Evolutionary conservation across 768 basidiomycete species (phyloP).

Genomic region (Tremella fuciformis): DNA sequence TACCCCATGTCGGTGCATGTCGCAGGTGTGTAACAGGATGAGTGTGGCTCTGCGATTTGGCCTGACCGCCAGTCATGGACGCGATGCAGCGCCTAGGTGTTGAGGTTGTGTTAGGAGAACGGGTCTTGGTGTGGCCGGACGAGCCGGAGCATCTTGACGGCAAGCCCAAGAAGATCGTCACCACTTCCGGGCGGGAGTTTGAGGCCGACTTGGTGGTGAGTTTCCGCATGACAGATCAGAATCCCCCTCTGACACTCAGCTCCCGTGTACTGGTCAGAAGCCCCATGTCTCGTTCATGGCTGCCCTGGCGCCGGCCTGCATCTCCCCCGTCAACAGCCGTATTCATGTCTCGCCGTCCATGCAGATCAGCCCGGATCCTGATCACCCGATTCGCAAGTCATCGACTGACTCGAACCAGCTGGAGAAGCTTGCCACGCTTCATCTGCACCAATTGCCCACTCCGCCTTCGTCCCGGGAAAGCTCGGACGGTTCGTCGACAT

Average conservation of each 20-base stretch:
- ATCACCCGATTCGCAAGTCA: neutral
- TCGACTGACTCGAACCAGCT: slow-evolving; percentile 12
- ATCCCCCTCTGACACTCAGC: slow-evolving; percentile 2
- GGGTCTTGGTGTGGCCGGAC: slow-evolving; percentile 39
- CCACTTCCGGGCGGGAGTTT: slow-evolving; percentile 41
- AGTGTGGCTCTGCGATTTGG: neutral
- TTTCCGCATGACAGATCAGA: neutral
- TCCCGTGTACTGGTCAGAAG: slow-evolving; percentile 21
- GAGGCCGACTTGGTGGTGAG: slow-evolving; percentile 43
- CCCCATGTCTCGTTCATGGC: slow-evolving; percentile 7
- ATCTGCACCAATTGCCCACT: slow-evolving; percentile 16
- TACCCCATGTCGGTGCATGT: slow-evolving; percentile 51
- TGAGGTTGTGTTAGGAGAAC: slow-evolving; percentile 41
- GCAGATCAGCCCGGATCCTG: slow-evolving; percentile 18
- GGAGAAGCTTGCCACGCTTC: slow-evolving; percentile 20
- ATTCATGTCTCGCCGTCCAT: slow-evolving; percentile 38
- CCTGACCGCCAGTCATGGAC: slow-evolving; percentile 26
- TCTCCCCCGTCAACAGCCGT: neutral
- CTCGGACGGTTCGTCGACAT: neutral
- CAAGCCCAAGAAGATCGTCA: slow-evolving; percentile 32
- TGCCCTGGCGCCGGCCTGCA: slow-evolving; percentile 2
- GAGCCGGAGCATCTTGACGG: slow-evolving; percentile 36
- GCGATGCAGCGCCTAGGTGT: slow-evolving; percentile 40
- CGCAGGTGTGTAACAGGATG: slow-evolving; percentile 26
- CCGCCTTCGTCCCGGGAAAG: slow-evolving; percentile 9